Evolutionary conservation across 352 stramenopile species (phyloP), one percentile per base, ranked within the genome.

Genomic region (Phytophthora fragariae): DNA sequence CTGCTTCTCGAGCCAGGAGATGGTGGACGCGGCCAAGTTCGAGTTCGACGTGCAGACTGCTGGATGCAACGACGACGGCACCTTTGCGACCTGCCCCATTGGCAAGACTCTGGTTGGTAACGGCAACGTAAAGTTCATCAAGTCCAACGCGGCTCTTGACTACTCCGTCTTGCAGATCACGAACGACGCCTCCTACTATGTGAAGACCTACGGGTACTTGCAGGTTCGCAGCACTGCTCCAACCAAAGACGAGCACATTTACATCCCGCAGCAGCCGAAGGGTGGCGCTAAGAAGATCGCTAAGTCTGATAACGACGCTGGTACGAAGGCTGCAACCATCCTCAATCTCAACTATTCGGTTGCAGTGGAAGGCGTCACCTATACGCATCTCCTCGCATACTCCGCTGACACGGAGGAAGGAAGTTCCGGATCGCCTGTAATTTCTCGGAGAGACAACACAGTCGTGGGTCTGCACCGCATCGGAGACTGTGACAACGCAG

Each of bases 391-490:
- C 52, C 74, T 83, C 10, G 79, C 83, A 12, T 94, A 92, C 70
- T 83, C 88, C 55, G 76, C 88, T 5, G 85, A 94, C 71, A 94
- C 85, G 19, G 73, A 91, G 19, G 81, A 81, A 31, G 85, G 87
- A 1, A 89, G 81, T 49, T 94, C 87, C 0, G 87, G 87, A 3
- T 85, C 87, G 14, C 87, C 87, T 0, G 80, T 94, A 21, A 74
- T 94, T 31, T 82, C 81, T 6, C 68, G 62, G 0, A 53, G n/a
- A 19, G 85, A 94, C 62, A 85, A 91, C 57, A 50, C 65, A 1
- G 87, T 94, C 15, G 77, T 94, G 15, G 87, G 82, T n/a, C 73
- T 94, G 29, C 87, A 94, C 62, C 85, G 90, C 58, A 92, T 87
- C 41, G 87, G 87, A 47, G 85, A 87, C 19, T 94, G 87, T 49